Conservation (phyloP, 345 rosid species). For the Arabidopsis thaliana region TAIR10.1 NC_003074.8:851001-851500, state of each 20-base stretch:
- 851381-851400: slow-evolving; percentile 75
- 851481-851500: slow-evolving; percentile 7
- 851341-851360: slow-evolving; percentile 86
- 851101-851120: not conserved
- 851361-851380: slow-evolving; percentile 93
- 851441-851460: slow-evolving; percentile 45
- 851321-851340: slow-evolving; percentile 59
- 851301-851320: slow-evolving; percentile 54
- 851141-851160: slow-evolving; percentile 13
- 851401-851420: slow-evolving; percentile 70
- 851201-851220: slow-evolving; percentile 63
- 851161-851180: slow-evolving; percentile 12
- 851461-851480: slow-evolving; percentile 24
- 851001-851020: slow-evolving; percentile 60
- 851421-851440: slow-evolving; percentile 43
- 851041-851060: slow-evolving; percentile 65
- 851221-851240: slow-evolving; percentile 70
- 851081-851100: not conserved
- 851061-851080: slow-evolving; percentile 66
- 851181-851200: slow-evolving; percentile 26
- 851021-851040: slow-evolving; percentile 63
- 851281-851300: slow-evolving; percentile 72
- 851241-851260: slow-evolving; percentile 83
- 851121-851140: slow-evolving; percentile 10
- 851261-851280: slow-evolving; percentile 74